Base-by-base conservation (phyloP, 257 asterid species). In the Solanum sitiens region DNA sequence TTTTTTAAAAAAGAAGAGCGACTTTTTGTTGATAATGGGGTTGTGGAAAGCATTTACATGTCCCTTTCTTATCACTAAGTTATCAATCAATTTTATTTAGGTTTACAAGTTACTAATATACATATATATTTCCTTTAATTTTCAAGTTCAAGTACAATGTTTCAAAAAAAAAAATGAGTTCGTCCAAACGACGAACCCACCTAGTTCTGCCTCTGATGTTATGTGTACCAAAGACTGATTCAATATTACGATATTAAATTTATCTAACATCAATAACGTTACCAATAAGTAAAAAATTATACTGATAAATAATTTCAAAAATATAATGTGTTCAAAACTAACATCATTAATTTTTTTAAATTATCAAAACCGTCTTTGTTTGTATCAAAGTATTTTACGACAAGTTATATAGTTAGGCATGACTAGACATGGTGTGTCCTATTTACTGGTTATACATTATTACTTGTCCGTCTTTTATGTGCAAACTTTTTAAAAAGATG, bases 381-480 rank as follows among this genome's bases (percentile, higher is more conserved):
- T 72, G 84, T 45, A 16, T 33, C 65, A 44, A 14, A 13, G 59
- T 79, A 45, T 56, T 56, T 56, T 56, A 56, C 63, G 20, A 18
- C 63, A 7, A 56, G 63, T 56, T 18, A 56, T 56, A 53, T 56
- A 15, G 21, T 56, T 82, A n/a, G 74, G 72, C 72, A 86, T 37
- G 84, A 73, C 72, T 30, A 68, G 59, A 89, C 89, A 86, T 89
- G 67, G 85, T 86, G 92, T 74, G 86, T 83, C 93, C 89, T 87
- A 45, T 83, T 53, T 89, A 65, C 74, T 68, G 76, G 47, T 71
- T 61, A n/a, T 76, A 63, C 87, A 84, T 75, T 61, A 84, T 89
- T 68, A 73, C 59, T 65, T 74, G 70, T 33, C 45, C 68, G 56
- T 11, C 70, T 30, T 74, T 16, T 80, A 35, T 67, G 87, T 42